Evolutionary conservation across 2,329 filamentous ascomycete species (phyloP), one percentile per base, ranked within the genome.

Genomic region (Sclerotinia sclerotiorum): DNA sequence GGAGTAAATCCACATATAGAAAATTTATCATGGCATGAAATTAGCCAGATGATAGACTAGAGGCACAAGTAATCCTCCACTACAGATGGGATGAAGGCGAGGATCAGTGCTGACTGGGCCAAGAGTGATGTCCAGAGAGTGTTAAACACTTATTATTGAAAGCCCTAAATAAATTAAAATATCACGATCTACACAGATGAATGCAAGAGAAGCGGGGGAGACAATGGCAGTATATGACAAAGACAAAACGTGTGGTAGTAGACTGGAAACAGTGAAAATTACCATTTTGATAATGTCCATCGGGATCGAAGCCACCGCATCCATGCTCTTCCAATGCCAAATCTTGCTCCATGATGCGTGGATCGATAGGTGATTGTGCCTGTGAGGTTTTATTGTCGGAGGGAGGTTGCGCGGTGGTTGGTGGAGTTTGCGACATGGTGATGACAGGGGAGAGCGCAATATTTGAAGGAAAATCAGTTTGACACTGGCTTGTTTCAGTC

Each of bases 241-340:
- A 61, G 3, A 32, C 21, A n/a, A 49, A n/a, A 29, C 24, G 5
- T 24, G 7, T 13, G 2, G 19, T 62, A 8, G 21, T 19, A 62
- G 52, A 32, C 10, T 4, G 19, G 19, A 63, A 46, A 35, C 5
- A 5, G 8, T 54, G 11, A 46, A 48, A 54, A 57, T 46, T 48
- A 63, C 65, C 65, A 46, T 63, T 17, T 63, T 42, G 15, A 54
- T 68, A 68, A 29, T 68, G 58, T 19, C 65, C 65, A 17, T 42
- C 24, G 17, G 57, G 57, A 55, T 68, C 57, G 48, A 60, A 54
- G 17, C 58, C 39, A n/a, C 39, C 57, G 27, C 32, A 21, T 15
- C 6, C 10, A 54, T 44, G 24, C 3, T 24, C 39, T 63, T 65
- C 48, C 2, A 13, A 32, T 55, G 24, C 21, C 15, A 2, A 13